phyloP scores from a whole-genome alignment of 306 rosid genomes.

The Cyamopsis tetragonoloba region DNA sequence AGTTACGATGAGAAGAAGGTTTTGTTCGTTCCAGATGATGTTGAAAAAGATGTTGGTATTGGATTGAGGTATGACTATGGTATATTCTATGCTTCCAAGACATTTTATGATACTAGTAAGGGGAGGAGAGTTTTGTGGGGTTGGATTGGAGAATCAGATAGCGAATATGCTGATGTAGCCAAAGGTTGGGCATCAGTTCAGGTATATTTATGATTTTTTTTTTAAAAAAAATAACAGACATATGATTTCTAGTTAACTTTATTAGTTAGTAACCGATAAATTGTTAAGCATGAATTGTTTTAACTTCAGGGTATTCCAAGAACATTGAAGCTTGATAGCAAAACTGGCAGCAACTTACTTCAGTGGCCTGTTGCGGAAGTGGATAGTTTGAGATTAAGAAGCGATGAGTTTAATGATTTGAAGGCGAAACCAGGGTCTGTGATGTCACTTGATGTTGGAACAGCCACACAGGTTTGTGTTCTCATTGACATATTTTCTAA shows the following conservation, averaged over 20 bases:
- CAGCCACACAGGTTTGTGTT: constrained; percentile 75
- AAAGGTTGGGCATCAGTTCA: constrained; percentile 98
- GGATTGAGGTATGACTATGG: constrained; percentile 88
- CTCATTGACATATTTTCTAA: neutral
- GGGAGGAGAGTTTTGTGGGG: constrained; percentile 90
- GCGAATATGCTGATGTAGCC: constrained; percentile 69
- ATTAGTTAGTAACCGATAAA: neutral
- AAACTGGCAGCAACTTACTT: constrained; percentile 69
- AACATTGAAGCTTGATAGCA: constrained; percentile 61
- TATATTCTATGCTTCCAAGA: constrained; percentile 81
- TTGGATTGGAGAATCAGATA: constrained; percentile 90
- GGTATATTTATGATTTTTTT: too few relatives aligned
- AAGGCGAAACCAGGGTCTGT: constrained; percentile 64
- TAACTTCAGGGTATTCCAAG: constrained; percentile 85
- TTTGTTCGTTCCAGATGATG: constrained; percentile 57
- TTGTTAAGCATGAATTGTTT: neutral
- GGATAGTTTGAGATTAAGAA: constrained; percentile 65
- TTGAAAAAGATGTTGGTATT: constrained; percentile 67
- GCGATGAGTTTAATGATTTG: constrained; percentile 43
- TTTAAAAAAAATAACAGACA: too few relatives aligned
- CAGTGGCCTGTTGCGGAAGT: constrained; percentile 92
- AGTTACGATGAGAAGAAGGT: constrained; percentile 58
- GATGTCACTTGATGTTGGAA: constrained; percentile 51
- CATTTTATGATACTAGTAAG: constrained; percentile 60
- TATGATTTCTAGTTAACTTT: neutral